Base-by-base conservation (phyloP, 2,329 filamentous ascomycete genomes). In the Colletotrichum caudatum region DNA sequence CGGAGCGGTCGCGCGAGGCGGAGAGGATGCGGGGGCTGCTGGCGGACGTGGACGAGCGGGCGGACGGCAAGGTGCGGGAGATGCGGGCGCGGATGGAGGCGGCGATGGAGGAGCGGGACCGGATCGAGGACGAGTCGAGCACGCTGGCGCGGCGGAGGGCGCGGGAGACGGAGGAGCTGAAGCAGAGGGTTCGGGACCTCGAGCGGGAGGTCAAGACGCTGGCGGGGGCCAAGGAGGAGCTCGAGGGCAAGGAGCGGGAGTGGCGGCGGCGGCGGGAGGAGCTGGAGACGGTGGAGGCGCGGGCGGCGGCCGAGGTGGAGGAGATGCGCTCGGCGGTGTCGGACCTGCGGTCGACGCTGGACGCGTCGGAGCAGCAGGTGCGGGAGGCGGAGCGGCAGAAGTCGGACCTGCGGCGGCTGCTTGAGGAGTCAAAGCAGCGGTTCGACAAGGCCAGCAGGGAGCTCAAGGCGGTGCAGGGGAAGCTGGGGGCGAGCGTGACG, bases 11-110 rank as follows among this genome's bases (percentile, higher is more conserved):
- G 5, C 90, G 96, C 54, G 96, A 99, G 82, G 93, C 91, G 35
- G 95, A 98, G 83, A 98, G 94, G 0, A 98, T 99, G 95, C 90
- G 96, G 44, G 88, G 94, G 60, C 87, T 98, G 71, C 85, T 99
- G 16, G 91, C 92, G 20, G 95, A 98, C 75, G 93, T 95, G 11
- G 94, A 98, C 79, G 90, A 92, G 71, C 88, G 93, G 12, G 91
- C 95, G 1, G 95, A 98, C 75, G 85, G 86, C 72, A 93, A 94
- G 77, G 89, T 97, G 23, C 91, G 94, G 37, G 95, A 98, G 74
- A 96, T 97, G 91, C 92, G 94, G 65, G 91, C 94, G 69, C 90
- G 92, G 2, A 92, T 98, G 87, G 95, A 98, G 77, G 87, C 93
- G 1, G 95, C 95, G 0, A 88, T 97, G n/a, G 95, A 98, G 79